A percentile compares a stretch with the other conserved stretches of the same genome.
Conservation (phyloP, 768 basidiomycete genomes). For the Serendipita vermifera region DNA sequence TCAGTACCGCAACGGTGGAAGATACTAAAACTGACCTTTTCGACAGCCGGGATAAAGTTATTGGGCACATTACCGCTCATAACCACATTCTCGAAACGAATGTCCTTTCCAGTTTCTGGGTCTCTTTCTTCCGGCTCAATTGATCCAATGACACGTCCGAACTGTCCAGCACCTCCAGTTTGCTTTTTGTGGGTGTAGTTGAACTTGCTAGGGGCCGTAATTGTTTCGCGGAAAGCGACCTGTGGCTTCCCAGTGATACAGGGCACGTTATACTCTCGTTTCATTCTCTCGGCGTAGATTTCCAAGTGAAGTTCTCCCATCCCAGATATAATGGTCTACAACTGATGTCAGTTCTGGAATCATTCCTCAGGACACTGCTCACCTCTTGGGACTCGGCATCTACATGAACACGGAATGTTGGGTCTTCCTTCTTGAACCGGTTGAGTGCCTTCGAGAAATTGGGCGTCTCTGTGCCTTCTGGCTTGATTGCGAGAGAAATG, state of each 20-base stretch:
- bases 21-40: conserved; percentile 48
- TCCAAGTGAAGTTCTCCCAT: conserved; percentile 99
- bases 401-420: conserved; percentile 94
- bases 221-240: conserved; percentile 93
- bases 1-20: neutral
- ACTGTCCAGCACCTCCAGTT: conserved; percentile 94
- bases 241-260: conserved; percentile 91
- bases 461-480: conserved; percentile 82
- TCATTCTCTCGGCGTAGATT: conserved; percentile 98
- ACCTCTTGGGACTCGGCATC: conserved; percentile 92
- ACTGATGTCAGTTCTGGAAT: no score
- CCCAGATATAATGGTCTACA: conserved; percentile 92
- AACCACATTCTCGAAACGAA: conserved; percentile 72
- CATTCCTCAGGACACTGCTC: no score
- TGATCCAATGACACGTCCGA: conserved; percentile 79
- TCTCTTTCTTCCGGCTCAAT: conserved; percentile 73
- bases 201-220: conserved; percentile 71
- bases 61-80: conserved; percentile 88
- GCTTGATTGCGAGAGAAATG: conserved; percentile 88
- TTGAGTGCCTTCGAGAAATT: conserved; percentile 95
- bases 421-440: conserved; percentile 97
- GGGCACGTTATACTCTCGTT: conserved; percentile 88
- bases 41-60: conserved; percentile 86
- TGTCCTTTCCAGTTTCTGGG: conserved; percentile 66
- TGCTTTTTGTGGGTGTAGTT: conserved; percentile 96